Conservation (phyloP, 75 land plant species). For the Picea glauca region DNA sequence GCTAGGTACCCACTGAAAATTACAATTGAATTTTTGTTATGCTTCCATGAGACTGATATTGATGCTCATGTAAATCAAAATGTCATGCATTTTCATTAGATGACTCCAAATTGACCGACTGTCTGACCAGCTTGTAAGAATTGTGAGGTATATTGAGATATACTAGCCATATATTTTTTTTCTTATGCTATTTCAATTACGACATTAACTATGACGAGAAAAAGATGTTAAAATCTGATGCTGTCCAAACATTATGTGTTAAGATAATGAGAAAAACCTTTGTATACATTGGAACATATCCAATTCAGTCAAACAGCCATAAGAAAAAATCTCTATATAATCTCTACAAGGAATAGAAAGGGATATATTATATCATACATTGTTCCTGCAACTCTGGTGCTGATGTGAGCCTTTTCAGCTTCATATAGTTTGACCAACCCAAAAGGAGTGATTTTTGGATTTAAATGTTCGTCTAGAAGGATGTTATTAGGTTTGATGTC, state of each 20-base stretch:
- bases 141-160: neutral
- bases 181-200: neutral
- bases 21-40: neutral
- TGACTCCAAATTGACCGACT: neutral
- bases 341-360: too few species aligned
- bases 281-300: neutral
- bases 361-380: conserved; percentile 12
- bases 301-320: neutral
- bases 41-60: neutral
- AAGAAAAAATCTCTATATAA: neutral
- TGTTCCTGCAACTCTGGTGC: conserved; percentile 47
- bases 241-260: neutral
- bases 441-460: too few species aligned
- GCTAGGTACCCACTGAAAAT: conserved; percentile 33
- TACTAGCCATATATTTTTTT: neutral
- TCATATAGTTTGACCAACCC: conserved; percentile 41
- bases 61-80: neutral
- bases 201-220: conserved; percentile 1
- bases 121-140: neutral
- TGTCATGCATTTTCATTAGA: neutral
- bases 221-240: neutral
- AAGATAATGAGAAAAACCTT: neutral
- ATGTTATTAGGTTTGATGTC: too few species aligned
- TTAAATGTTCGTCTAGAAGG: too few species aligned
- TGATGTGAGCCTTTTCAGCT: conserved; percentile 32